phyloP scores from a whole-genome alignment of 1,284 basidiomycete genomes.

The Chalciporus sp. region DNA sequence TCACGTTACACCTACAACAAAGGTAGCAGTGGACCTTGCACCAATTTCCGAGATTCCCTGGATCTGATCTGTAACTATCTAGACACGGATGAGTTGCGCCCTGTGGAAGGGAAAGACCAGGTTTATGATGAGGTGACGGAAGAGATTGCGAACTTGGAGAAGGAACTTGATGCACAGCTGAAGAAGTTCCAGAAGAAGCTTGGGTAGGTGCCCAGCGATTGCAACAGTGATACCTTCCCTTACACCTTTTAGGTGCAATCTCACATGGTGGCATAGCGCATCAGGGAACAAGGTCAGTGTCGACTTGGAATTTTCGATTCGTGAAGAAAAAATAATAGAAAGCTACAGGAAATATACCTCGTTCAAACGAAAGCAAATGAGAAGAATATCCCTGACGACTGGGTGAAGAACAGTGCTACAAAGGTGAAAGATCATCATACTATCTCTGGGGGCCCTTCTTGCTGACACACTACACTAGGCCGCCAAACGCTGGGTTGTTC shows the following conservation, averaged over 20 bases:
- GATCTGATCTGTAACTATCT: slow-evolving; percentile 12
- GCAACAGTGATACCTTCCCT: slow-evolving; percentile 7
- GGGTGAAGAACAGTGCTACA: slow-evolving; percentile 83
- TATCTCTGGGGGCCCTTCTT: not conserved
- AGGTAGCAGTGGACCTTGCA: slow-evolving; percentile 42
- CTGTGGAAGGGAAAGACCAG: slow-evolving; percentile 80
- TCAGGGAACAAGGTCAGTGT: slow-evolving; percentile 72
- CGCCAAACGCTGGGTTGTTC: slow-evolving; percentile 76
- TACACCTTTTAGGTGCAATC: slow-evolving; percentile 43
- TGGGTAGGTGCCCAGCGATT: slow-evolving; percentile 42
- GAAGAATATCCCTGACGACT: slow-evolving; percentile 75
- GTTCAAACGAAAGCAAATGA: slow-evolving; percentile 68
- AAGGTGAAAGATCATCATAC: slow-evolving; percentile 53
- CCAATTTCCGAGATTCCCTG: slow-evolving; percentile 1
- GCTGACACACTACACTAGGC: slow-evolving; percentile 46
- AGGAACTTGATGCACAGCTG: slow-evolving; percentile 67
- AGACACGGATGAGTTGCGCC: slow-evolving; percentile 72
- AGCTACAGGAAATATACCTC: slow-evolving; percentile 80
- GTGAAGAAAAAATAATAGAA: slow-evolving; percentile 6
- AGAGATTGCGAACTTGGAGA: slow-evolving; percentile 72
- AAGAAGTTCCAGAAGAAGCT: slow-evolving; percentile 61
- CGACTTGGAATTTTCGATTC: not conserved
- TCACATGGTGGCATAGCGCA: slow-evolving; percentile 84
- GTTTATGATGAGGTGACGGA: slow-evolving; percentile 77
- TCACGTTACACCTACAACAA: slow-evolving; percentile 68